Evolutionary conservation across 2,329 filamentous ascomycete species (phyloP), one percentile per base, ranked within the genome.

Genomic region (Sclerotiophoma versabilis): DNA sequence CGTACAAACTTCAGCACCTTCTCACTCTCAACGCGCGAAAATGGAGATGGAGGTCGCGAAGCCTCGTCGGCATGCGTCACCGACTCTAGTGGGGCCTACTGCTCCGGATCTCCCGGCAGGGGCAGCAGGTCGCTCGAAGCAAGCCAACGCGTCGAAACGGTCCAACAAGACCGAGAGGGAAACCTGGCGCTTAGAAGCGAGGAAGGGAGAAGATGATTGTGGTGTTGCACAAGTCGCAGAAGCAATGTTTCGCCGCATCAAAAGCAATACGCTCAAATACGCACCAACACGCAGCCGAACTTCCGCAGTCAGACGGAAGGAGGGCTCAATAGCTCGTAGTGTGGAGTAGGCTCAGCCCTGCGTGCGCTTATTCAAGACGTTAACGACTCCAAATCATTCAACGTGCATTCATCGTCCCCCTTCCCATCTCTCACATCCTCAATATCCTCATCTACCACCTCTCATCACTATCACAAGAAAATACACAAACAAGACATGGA

Each of bases 341-440:
- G 58, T 58, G 63, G 64, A 64, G 61, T 58, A 62, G 51, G 62
- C 62, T 54, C 62, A 65, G 64, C 64, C 54, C 51, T 60, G 54
- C 58, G 58, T n/a, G n/a, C 49, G 60, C 62, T 65, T 62, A 63
- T 49, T 15, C 39, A 14, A 55, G 47, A 54, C 51, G 47, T 58
- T 33, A 45, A 59, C 45, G 22, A 42, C 33, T 47, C 26, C 29
- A 20, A 36, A 26, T 27, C 56, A n/a, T n/a, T 30, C 55, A 46
- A 33, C 50, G 49, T 57, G 42, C 48, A 9, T 43, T 46, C 39
- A 36, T 33, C 51, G 38, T 32, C 50, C 46, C 38, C 22, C 39
- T 46, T 45, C 17, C 19, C n/a, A 30, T 23, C 41, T 12, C 14
- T 10, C 29, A 20, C 42, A 50, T 14, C 33, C 39, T 44, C 19